Conservation (phyloP, 2,329 filamentous ascomycete genomes). For the Aspergillus brunneoviolaceus region DNA sequence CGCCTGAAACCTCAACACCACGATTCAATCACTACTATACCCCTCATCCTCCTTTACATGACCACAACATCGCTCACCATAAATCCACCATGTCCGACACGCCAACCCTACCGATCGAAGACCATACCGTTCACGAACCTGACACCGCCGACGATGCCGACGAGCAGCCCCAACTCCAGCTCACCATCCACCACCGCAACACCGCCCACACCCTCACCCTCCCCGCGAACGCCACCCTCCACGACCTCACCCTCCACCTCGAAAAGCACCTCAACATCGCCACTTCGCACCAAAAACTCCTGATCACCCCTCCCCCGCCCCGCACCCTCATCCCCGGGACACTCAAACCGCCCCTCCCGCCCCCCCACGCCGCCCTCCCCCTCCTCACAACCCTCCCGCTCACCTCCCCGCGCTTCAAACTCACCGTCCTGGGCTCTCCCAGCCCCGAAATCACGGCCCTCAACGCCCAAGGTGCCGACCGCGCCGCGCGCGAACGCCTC, state of each 20-base stretch:
- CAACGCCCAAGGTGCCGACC: constrained; percentile 35
- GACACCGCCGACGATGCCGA: neutral
- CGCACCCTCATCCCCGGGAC: constrained; percentile 42
- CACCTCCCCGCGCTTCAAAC: constrained; percentile 43
- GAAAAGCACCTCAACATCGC: constrained; percentile 40
- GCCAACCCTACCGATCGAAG: neutral
- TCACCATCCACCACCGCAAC: constrained; percentile 58
- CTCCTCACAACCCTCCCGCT: constrained; percentile 35
- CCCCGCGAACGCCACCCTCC: constrained; percentile 51
- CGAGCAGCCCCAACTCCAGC: constrained; percentile 25
- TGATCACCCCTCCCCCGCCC: constrained; percentile 38
- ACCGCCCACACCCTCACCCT: constrained; percentile 51
- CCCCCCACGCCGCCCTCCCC: too few relatives aligned
- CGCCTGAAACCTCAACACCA: neutral
- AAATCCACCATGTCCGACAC: neutral
- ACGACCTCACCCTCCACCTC: constrained; percentile 41
- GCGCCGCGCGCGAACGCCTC: constrained; percentile 24
- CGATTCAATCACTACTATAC: neutral
- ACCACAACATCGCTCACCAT: too few relatives aligned
- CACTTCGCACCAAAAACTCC: constrained; percentile 44
- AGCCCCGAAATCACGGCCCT: constrained; percentile 44
- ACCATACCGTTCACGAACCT: neutral
- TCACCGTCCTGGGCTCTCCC: constrained; percentile 48
- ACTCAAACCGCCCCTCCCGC: constrained; percentile 39
- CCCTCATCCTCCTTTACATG: neutral